Evolutionary conservation across 768 basidiomycete species (phyloP).

Genomic region (Lentinula aciculospora): DNA sequence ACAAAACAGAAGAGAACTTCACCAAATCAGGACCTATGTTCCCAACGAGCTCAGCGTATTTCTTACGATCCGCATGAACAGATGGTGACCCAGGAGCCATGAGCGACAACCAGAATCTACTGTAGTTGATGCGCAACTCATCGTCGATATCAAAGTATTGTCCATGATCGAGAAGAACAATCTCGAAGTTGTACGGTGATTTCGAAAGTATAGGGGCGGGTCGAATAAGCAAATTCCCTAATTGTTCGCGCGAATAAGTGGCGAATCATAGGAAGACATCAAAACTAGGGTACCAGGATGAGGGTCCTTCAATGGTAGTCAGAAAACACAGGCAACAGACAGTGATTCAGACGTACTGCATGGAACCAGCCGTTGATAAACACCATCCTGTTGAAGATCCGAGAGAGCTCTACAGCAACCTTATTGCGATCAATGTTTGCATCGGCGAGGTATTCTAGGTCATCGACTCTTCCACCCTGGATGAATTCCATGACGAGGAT

Average conservation of each 20-base stretch:
- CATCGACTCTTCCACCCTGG: slow-evolving; percentile 83
- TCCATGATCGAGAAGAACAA: slow-evolving; percentile 91
- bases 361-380: slow-evolving; percentile 92
- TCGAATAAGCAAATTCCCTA: slow-evolving; percentile 89
- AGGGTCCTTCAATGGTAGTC: slow-evolving; percentile 54
- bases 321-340: background rate
- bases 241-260: slow-evolving; percentile 6
- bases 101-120: slow-evolving; percentile 87
- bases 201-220: slow-evolving; percentile 53
- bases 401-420: slow-evolving; percentile 83
- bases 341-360: slow-evolving; percentile 43
- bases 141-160: slow-evolving; percentile 88
- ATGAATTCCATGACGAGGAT: slow-evolving; percentile 96
- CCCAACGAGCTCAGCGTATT: slow-evolving; percentile 87
- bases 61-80: slow-evolving; percentile 63
- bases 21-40: slow-evolving; percentile 88
- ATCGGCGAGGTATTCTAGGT: slow-evolving; percentile 75
- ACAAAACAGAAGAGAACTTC: slow-evolving; percentile 17
- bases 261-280: background rate
- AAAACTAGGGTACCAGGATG: slow-evolving; percentile 55
- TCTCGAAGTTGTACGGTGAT: slow-evolving; percentile 93
- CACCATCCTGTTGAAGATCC: slow-evolving; percentile 90
- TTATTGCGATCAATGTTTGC: slow-evolving; percentile 89
- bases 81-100: slow-evolving; percentile 66
- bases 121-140: slow-evolving; percentile 75